Evolutionary conservation across 2,329 filamentous ascomycete genomes (phyloP), one percentile per base, ranked within the genome.

Genomic region (Diaporthe vexans): DNA sequence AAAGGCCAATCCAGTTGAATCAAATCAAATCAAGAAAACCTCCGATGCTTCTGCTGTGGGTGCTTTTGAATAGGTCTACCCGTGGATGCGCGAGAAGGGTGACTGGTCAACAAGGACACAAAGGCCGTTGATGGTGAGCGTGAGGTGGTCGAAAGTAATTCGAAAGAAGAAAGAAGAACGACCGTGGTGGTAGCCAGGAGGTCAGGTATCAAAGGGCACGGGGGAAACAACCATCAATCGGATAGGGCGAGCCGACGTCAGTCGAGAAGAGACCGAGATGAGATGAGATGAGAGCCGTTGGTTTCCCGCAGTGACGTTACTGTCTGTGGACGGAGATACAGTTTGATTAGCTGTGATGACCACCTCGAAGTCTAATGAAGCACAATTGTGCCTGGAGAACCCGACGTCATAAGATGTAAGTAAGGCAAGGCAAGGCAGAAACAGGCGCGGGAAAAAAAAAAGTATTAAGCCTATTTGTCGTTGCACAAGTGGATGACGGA

Each of bases 291-390:
- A 52, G 46, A 17, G 10, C 26, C 19, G 63, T 26, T 54, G n/a
- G 33, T 54, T 26, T 29, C 11, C n/a, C n/a, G 48, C 33, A 68
- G 63, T 54, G 63, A 40, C 48, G 63, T 54, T 68, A 19, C 15
- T 37, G 63, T 68, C 46, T 68, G 46, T 67, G 48, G n/a, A 40
- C 48, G 48, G 63, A 52, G 33, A 54, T 54, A 68, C 48, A 68
- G 48, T 68, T 54, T 68, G 63, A 68, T 68, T 68, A 68, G 63
- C 48, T 29, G 46, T 68, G 33, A 35, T 68, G 48, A 17, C 63
- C 63, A n/a, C 63, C n/a, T 40, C 48, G n/a, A 40, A 68, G 63
- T 54, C 48, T 68, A 54, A 40, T 68, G 63, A 9, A 29, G 46
- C 46, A 68, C 48, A 54, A 26, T 3, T 68, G 48, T 68, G 26